Evolutionary conservation across 306 rosid species (phyloP), one percentile per base, ranked within the genome.

Genomic region (Vigna radiata): DNA sequence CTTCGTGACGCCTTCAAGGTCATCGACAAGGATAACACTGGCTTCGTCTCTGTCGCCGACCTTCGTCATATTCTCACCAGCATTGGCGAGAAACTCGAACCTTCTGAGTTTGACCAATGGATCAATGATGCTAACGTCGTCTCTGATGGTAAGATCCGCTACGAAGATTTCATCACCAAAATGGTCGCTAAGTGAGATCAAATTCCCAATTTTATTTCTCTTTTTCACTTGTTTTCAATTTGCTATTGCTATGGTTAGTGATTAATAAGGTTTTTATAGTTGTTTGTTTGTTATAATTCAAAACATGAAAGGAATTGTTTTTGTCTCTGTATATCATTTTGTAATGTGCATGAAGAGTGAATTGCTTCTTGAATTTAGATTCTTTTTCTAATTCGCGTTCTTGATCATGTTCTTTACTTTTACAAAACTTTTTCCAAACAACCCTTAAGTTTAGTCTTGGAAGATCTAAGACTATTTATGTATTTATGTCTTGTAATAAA

Each of bases 21-120:
- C 17, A 8, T 39, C 19, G 70, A 65, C 70, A 65, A 65, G 52
- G 70, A 41, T 0, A 39, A 50, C 33, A 65, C 70, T 8, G 52
- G 70, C 10, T 7, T 3, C 9, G 50, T 64, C 50, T 39, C 70
- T 15, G 70, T 64, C 70, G 2, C 25, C 3, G 50, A 39, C 9
- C 70, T 64, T 8, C 70, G 70, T 6, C 70, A 64, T 8, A 64
- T 64, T 17, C 70, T 64, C 31, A 64, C 50, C 17, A 8, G 1
- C 31, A 64, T 64, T 25, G 70, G 70, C 29, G 70, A 64, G n/a
- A 64, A 64, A 18, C 70, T 64, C 10, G 50, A 64, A 17, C 29
- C 50, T 11, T 37, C 50, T 23, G 70, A 64, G 50, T 64, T 64
- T 14, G 70, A 64, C 13, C 9, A 64, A 1, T 64, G 50, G 70